Conservation (phyloP, 2,329 filamentous ascomycete genomes). For the Tolypocladium amazonense region DNA sequence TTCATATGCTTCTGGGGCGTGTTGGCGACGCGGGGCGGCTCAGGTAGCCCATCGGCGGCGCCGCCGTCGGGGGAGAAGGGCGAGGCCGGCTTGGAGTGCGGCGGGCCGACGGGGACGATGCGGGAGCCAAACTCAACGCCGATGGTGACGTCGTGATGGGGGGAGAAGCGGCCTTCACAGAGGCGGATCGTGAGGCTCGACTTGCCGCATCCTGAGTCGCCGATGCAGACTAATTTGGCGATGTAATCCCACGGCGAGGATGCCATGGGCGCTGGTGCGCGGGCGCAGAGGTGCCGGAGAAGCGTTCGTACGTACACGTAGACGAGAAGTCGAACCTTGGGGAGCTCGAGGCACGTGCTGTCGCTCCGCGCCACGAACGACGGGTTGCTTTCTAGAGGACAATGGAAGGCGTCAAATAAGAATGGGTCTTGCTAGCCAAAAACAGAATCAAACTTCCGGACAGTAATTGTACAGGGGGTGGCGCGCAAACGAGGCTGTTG, state of each 20-base stretch:
- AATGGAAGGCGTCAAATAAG: neutral
- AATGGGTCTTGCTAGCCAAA: neutral
- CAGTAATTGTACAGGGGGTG: neutral
- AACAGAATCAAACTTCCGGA: neutral
- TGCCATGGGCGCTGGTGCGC: constrained; percentile 33
- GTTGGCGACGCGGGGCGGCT: constrained; percentile 34
- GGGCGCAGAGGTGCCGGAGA: neutral
- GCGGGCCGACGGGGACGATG: constrained; percentile 83
- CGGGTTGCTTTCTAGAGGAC: neutral
- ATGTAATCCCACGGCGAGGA: constrained; percentile 91
- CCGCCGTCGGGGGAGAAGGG: constrained; percentile 11
- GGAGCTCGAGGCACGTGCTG: neutral
- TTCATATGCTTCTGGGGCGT: constrained; percentile 72
- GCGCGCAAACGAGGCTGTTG: neutral
- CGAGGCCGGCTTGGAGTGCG: constrained; percentile 43
- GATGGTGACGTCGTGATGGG: constrained; percentile 94
- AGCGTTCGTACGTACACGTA: neutral
- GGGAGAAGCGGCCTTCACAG: constrained; percentile 90
- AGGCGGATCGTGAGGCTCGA: constrained; percentile 88
- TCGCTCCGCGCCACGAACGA: neutral
- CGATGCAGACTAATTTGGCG: constrained; percentile 95
- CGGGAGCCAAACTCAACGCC: constrained; percentile 92
- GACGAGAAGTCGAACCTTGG: neutral
- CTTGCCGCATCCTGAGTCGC: constrained; percentile 94
- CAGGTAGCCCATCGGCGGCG: constrained; percentile 34